Evolutionary conservation across 306 rosid genomes (phyloP).

Genomic region (Glycyrrhiza uralensis): DNA sequence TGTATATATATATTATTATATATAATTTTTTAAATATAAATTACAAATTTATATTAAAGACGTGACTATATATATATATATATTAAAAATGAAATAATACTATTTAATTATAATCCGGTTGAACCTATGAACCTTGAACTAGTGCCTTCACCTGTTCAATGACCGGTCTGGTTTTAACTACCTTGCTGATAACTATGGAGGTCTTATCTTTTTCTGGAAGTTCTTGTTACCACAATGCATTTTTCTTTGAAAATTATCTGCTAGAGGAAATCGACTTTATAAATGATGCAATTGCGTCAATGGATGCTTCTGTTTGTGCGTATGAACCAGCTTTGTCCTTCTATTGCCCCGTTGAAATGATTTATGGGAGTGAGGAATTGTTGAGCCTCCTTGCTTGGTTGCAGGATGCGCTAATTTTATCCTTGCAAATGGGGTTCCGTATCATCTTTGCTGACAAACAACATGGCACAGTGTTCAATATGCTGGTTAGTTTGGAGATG

Average conservation of each 20-base stretch:
- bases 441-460: constrained; percentile 38
- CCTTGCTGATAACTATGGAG: too few relatives aligned
- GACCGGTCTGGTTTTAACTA: too few relatives aligned
- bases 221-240: constrained; percentile 44
- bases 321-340: constrained; percentile 70
- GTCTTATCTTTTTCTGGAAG: constrained; percentile 69
- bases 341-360: constrained; percentile 69
- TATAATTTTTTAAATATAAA: too few relatives aligned
- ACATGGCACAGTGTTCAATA: constrained; percentile 44
- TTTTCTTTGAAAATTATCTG: constrained; percentile 61
- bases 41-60: too few relatives aligned
- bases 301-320: constrained; percentile 70
- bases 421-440: constrained; percentile 47
- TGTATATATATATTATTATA: too few relatives aligned
- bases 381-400: constrained; percentile 72
- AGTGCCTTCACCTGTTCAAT: too few relatives aligned
- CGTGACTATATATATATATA: too few relatives aligned
- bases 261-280: constrained; percentile 94
- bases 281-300: constrained; percentile 78
- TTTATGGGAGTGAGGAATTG: constrained; percentile 76
- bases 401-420: constrained; percentile 86
- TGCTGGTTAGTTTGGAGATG: constrained; percentile 67
- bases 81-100: too few relatives aligned
- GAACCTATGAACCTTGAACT: too few relatives aligned
- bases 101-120: too few relatives aligned